Evolutionary conservation across 345 rosid genomes (phyloP), one percentile per base, ranked within the genome.

Genomic region (Bruguiera gymnorhiza): DNA sequence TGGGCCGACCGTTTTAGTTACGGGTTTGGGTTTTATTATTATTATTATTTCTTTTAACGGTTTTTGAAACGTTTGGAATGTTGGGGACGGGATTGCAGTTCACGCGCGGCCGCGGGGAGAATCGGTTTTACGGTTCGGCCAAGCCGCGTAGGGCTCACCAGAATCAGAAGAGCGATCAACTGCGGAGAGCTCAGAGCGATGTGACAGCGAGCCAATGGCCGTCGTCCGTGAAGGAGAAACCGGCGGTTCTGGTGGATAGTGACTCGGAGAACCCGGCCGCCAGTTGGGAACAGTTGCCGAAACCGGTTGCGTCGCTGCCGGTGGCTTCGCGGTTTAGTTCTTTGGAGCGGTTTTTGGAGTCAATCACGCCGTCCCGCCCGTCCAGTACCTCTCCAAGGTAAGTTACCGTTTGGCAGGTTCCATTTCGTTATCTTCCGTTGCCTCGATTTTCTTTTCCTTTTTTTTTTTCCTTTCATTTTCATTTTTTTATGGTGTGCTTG

Each of bases 321-420:
- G 73, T 70, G 8, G 66, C 43, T 56, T 78, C 71, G 32, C 72
- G 80, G 1, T 75, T 70, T 51, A 81, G 81, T 79, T 85, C 87
- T 58, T 70, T 89, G 27, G 81, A 85, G n/a, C 75, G 87, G 74
- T 89, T 89, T 65, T 46, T 87, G 74, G 79, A 77, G 55, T 84
- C 89, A 6, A 83, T 82, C 56, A 79, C 80, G 31, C 95, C 95
- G 48, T 59, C 75, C 9, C 85, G 27, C 81, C 81, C 1, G 83
- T 81, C 0, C 91, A 80, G 68, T 79, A 85, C 68, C 69, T 55
- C 3, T 71, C 89, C 3, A 85, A 85, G 95, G 94, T 86, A 64
- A n/a, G 60, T 62, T 72, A 34, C 36, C 36, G 6, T 73, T 10
- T 24, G 65, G 27, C 50, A 53, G 55, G 9, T 62, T 53, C 21